Evolutionary conservation across 345 rosid species (phyloP).

Genomic region (Eucalyptus grandis): DNA sequence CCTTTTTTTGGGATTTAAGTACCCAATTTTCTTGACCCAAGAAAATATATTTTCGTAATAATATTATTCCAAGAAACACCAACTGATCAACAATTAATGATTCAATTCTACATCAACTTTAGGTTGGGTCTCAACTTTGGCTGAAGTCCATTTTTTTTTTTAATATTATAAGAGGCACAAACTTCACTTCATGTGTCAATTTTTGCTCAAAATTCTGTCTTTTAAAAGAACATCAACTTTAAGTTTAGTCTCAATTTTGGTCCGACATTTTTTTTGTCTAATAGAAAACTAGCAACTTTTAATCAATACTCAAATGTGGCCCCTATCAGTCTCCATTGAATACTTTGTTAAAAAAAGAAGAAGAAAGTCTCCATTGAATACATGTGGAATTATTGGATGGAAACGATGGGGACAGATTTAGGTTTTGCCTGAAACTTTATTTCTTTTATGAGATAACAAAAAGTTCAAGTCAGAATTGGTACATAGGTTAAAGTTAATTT

Average conservation of each 20-base stretch:
- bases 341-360: too few relatives aligned
- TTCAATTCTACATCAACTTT: neutral
- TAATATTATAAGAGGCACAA: neutral
- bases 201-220: fast-evolving
- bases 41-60: neutral
- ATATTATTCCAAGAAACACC: neutral
- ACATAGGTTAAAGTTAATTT: too few relatives aligned
- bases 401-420: too few relatives aligned
- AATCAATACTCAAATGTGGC: too few relatives aligned
- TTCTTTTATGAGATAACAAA: neutral
- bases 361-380: too few relatives aligned
- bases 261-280: too few relatives aligned
- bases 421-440: too few relatives aligned
- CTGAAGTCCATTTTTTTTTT: neutral
- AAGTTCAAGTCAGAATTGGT: too few relatives aligned
- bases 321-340: too few relatives aligned
- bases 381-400: neutral
- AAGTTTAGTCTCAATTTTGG: fast-evolving
- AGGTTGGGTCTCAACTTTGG: neutral
- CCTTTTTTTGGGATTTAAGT: neutral
- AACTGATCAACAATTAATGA: neutral
- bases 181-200: neutral
- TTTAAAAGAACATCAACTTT: too few relatives aligned
- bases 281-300: too few relatives aligned
- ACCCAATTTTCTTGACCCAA: neutral